These are phyloP conservation scores for Candolleomyces eurysporus DNA, from an alignment of 768 basidiomycete genomes.

Conservation along the genomic window DNA sequence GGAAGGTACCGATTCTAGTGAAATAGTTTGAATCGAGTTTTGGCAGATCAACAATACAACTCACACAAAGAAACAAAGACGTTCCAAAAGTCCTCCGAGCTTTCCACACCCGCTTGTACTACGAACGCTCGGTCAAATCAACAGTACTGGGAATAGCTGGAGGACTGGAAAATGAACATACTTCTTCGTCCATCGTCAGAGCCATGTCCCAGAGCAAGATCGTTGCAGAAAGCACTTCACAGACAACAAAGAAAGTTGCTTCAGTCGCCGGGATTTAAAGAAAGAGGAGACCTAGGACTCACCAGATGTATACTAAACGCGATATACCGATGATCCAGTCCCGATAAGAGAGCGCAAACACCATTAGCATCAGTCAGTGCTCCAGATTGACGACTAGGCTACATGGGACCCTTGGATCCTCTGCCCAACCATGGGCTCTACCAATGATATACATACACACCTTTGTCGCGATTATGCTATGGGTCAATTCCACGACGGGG, in stretches of 20 bases:
- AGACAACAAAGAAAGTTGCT: neutral
- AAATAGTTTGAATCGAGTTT: neutral
- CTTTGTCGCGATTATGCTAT: conserved; percentile 15
- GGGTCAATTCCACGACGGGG: neutral
- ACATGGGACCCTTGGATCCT: too few species aligned
- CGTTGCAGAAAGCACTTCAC: conserved; percentile 21
- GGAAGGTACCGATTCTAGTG: conserved; percentile 22
- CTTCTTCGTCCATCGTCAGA: conserved; percentile 20
- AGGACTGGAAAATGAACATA: neutral
- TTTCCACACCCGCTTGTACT: conserved; percentile 20
- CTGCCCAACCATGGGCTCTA: too few species aligned
- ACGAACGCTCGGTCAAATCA: neutral
- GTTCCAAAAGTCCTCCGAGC: conserved; percentile 20
- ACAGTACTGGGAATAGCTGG: neutral
- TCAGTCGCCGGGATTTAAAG: neutral
- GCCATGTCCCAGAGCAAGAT: conserved; percentile 23
- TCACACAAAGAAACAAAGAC: conserved; percentile 19
- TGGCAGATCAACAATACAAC: neutral
- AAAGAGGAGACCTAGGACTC: neutral
- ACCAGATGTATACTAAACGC: conserved; percentile 14
- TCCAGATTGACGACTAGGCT: too few species aligned
- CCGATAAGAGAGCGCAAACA: too few species aligned
- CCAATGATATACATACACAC: conserved; percentile 2
- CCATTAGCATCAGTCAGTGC: too few species aligned
- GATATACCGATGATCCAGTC: neutral